A percentile compares a stretch with the other conserved stretches of the same genome.
Conservation (phyloP, 1,284 basidiomycete species). For the Earliella scabrosa region DNA sequence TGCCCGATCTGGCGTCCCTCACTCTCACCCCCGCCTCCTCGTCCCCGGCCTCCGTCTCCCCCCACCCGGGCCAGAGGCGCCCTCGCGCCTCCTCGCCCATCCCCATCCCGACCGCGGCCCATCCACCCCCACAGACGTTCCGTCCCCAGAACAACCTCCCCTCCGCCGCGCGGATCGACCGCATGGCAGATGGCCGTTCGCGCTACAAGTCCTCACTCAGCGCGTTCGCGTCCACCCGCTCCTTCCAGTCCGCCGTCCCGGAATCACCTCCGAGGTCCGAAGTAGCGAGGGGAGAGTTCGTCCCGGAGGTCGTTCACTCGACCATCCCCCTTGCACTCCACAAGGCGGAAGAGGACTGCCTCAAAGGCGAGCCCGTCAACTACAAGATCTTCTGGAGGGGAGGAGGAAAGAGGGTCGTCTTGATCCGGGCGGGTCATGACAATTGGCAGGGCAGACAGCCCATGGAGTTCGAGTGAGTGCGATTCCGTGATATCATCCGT, state of each 20-base stretch:
- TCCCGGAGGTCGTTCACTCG: conserved; percentile 62
- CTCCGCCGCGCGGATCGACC: conserved; percentile 37
- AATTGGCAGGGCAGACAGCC: conserved; percentile 69
- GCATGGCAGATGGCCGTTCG: conserved; percentile 25
- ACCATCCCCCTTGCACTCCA: conserved; percentile 63
- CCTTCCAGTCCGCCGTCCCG: conserved; percentile 40
- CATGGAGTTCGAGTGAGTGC: conserved; percentile 66
- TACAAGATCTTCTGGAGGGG: conserved; percentile 68
- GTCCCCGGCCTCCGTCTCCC: conserved; percentile 42
- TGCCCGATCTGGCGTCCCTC: conserved; percentile 74
- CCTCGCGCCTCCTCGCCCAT: conserved; percentile 44
- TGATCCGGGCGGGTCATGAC: conserved; percentile 72
- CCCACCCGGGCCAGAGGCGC: conserved; percentile 46
- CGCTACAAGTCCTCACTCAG: conserved; percentile 40
- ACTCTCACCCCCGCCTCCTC: conserved; percentile 53
- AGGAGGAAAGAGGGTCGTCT: conserved; percentile 59
- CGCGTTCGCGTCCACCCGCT: conserved; percentile 46
- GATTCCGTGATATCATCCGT: conserved; percentile 1
- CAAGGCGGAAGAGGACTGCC: conserved; percentile 40
- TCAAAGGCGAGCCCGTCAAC: conserved; percentile 46
- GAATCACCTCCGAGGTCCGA: conserved; percentile 35
- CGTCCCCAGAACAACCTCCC: conserved; percentile 39
- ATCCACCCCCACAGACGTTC: conserved; percentile 42
- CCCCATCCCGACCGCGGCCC: conserved; percentile 48
- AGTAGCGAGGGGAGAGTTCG: conserved; percentile 40